Evolutionary conservation across 148 eudicot species (phyloP).

Genomic region (Oxyria digyna): DNA sequence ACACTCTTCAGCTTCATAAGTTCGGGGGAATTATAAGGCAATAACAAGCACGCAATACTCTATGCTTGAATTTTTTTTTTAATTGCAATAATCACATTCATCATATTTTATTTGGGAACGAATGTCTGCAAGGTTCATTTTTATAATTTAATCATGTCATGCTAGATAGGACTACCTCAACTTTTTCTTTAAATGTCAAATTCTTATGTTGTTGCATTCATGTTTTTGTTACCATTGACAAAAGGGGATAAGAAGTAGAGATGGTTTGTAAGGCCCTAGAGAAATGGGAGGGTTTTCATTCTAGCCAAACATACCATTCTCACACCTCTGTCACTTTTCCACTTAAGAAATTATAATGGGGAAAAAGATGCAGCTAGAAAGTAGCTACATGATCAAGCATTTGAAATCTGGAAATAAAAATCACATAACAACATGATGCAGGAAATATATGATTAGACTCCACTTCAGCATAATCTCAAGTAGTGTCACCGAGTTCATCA

Average conservation of each 20-base stretch:
- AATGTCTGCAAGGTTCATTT: background rate
- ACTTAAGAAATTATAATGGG: background rate
- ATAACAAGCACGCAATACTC: background rate
- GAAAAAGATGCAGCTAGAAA: background rate
- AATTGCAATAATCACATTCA: background rate
- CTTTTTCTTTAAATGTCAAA: background rate
- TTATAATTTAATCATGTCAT: background rate
- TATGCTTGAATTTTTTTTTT: background rate
- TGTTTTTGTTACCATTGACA: too few relatives aligned
- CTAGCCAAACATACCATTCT: background rate
- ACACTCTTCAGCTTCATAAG: background rate
- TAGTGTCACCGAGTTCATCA: background rate
- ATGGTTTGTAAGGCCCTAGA: too few relatives aligned
- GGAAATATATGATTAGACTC: background rate
- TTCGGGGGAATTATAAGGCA: background rate
- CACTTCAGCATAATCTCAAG: background rate
- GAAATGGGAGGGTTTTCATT: background rate
- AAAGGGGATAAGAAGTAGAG: too few relatives aligned
- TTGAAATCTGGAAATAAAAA: background rate
- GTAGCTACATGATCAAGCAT: background rate
- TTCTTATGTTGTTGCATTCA: background rate
- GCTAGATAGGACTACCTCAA: background rate
- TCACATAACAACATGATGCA: background rate
- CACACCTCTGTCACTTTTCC: background rate
- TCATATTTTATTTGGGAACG: too few relatives aligned